Base-by-base conservation (phyloP, 1,139 yeast genomes). In the Geotrichum citri-aurantii region DNA sequence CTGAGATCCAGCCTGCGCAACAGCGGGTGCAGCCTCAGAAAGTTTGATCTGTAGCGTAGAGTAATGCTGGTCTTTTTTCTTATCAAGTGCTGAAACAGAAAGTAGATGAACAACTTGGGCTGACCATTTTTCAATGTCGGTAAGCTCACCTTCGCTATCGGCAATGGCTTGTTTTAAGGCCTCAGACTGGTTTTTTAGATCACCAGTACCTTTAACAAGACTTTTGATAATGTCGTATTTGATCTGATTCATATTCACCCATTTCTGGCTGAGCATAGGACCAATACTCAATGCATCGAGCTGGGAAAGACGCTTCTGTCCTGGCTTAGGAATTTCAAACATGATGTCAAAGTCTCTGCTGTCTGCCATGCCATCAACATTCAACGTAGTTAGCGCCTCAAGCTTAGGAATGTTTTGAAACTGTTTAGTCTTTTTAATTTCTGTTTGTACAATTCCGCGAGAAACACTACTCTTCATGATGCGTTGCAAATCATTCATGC, bases 401-500 rank as follows among this genome's bases (percentile, higher is more conserved):
- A 61, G 55, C 8, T 61, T 57, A 11, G 61, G 58, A 14, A 58
- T 40, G 12, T 52, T 57, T 50, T 65, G 65, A 23, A 57, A 57
- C 27, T 50, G 52, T n/a, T 55, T 54, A 4, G 55, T 23, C 8
- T 54, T 58, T 11, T 37, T 27, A 17, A 54, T 29, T 31, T 68
- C 71, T 2, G 62, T 44, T 3, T 51, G 57, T 11, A 61, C 46
- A 19, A 67, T 56, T 2, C 62, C 61, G 8, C 60, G 52, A 21
- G 65, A 62, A 51, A 73, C 57, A 54, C 74, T 70, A 27, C 52
- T 51, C 8, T 58, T 59, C 54, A 73, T 59, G 47, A 64, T 63
- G 12, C 60, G 53, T 11, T 69, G 67, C 40, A 74, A 66, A 31
- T 80, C 80, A 40, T 84, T 68, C 65, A 88, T 82, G 11, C 88